These are phyloP conservation scores for Vigna radiata DNA, from an alignment of 306 rosid genomes.

Conservation along the genomic window DNA sequence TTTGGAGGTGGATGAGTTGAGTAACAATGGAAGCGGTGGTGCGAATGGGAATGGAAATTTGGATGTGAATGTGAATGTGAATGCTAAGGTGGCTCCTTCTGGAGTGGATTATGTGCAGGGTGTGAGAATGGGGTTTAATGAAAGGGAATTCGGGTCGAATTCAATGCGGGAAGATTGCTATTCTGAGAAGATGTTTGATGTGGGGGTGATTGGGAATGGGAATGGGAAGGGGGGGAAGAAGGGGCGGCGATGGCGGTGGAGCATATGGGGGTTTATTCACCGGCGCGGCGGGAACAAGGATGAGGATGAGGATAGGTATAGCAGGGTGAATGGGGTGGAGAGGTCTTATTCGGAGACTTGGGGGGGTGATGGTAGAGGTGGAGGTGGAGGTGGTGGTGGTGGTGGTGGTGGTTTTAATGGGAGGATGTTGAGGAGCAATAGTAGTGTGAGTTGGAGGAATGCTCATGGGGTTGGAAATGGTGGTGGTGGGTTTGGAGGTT, in stretches of 20 bases:
- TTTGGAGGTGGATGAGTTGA: conserved; percentile 73
- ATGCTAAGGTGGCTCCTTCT: conserved; percentile 74
- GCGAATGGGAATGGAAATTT: conserved; percentile 23
- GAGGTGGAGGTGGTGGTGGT: conserved; percentile 50
- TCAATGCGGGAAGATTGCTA: conserved; percentile 73
- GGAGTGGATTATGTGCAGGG: conserved; percentile 59
- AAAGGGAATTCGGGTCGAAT: conserved; percentile 59
- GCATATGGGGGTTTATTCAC: conserved; percentile 77
- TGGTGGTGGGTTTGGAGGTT: conserved; percentile 59
- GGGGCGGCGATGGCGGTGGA: conserved; percentile 88
- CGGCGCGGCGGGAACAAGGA: conserved; percentile 66
- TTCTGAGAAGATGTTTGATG: conserved; percentile 67
- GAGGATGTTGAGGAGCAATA: conserved; percentile 73
- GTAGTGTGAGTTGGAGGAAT: conserved; percentile 92
- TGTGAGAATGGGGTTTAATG: conserved; percentile 55
- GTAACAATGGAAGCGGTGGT: conserved; percentile 15
- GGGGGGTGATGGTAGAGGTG: conserved; percentile 63
- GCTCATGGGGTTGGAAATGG: conserved; percentile 55
- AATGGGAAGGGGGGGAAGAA: conserved; percentile 71
- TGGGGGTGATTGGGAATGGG: conserved; percentile 59
- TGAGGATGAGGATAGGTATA: conserved; percentile 72
- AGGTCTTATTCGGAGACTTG: conserved; percentile 82
- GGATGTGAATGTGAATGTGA: conserved; percentile 9
- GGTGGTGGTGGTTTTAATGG: conserved; percentile 56
- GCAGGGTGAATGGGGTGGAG: conserved; percentile 68